Conservation (phyloP, 352 stramenopile species). For the Globisporangium mamillatum region DNA sequence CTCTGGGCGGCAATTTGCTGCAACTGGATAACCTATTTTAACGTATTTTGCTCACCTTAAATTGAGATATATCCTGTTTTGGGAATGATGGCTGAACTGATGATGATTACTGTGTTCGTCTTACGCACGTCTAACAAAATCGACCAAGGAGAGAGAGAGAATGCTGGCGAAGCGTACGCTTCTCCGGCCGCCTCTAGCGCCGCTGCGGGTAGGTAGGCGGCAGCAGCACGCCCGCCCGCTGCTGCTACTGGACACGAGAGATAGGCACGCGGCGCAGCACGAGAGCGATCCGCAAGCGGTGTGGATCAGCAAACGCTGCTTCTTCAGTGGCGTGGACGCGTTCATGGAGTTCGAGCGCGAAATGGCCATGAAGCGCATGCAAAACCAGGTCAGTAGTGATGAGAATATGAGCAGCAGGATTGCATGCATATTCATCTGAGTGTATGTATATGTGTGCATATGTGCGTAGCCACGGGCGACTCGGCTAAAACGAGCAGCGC, state of each 20-base stretch:
- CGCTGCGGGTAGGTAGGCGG: neutral
- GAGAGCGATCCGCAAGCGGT: neutral
- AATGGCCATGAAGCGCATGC: constrained; percentile 64
- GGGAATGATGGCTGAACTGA: neutral
- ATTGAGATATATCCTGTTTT: neutral
- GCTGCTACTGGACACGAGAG: neutral
- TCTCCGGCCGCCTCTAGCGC: neutral
- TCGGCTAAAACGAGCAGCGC: constrained; percentile 20
- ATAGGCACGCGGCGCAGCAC: neutral
- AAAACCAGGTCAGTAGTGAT: constrained; percentile 28
- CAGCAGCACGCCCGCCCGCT: neutral
- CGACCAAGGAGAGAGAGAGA: neutral
- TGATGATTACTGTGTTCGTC: neutral
- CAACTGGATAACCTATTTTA: neutral
- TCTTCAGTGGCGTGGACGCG: constrained; percentile 55
- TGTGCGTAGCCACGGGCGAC: constrained; percentile 18
- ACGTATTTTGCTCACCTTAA: neutral
- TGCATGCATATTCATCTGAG: neutral
- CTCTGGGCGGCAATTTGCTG: neutral
- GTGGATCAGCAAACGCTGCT: constrained; percentile 5
- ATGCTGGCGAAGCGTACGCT: constrained; percentile 1
- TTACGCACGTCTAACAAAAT: neutral
- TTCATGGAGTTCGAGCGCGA: constrained; percentile 87
- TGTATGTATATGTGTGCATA: neutral
- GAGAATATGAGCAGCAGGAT: neutral